Base-by-base conservation (phyloP, 108 stramenopile species). In the Skeletonema potamos region DNA sequence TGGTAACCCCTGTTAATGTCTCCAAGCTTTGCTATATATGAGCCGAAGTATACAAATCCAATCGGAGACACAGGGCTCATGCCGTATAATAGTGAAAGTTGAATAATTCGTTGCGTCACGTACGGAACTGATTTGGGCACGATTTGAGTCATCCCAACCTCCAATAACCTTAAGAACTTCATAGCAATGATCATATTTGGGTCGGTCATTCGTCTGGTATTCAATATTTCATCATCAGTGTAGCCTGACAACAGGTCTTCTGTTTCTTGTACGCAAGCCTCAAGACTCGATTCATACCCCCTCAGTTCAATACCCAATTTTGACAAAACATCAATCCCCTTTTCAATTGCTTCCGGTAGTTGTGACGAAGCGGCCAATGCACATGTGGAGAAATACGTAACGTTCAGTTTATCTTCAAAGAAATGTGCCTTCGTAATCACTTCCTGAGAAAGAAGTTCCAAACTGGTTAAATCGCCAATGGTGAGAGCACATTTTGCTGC, bases 171-270 rank as follows among this genome's bases (percentile, higher is more conserved):
- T 22, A 46, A 43, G 22, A 66, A 66, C 6, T 66, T 66, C 64
- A 66, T 66, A 18, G 46, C 48, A 26, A 66, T 66, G 5, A 66
- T 66, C 46, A 54, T 66, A 11, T 27, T n/a, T 27, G 64, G 43
- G 41, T 66, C 46, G 20, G 41, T 11, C 64, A 66, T 66, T 54
- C 13, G 1, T 54, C 30, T 66, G 64, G 48, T 54, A 6, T 48
- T 43, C 43, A 66, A 18, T 11, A 66, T 7, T 4, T 48, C 48
- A 15, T 66, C 24, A 43, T 51, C 27, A 18, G 64, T 3, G 43
- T 27, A 48, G 27, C 28, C 27, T 29, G 1, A 13, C 6, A 66
- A 48, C 22, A 46, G 13, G 22, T 28, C 17, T 29, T 54, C 27
- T 6, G 64, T 66, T 48, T 32, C 15, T 7, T 48, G 29, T 8